Evolutionary conservation across 768 basidiomycete genomes (phyloP).

Genomic region (Inosperma sp.): DNA sequence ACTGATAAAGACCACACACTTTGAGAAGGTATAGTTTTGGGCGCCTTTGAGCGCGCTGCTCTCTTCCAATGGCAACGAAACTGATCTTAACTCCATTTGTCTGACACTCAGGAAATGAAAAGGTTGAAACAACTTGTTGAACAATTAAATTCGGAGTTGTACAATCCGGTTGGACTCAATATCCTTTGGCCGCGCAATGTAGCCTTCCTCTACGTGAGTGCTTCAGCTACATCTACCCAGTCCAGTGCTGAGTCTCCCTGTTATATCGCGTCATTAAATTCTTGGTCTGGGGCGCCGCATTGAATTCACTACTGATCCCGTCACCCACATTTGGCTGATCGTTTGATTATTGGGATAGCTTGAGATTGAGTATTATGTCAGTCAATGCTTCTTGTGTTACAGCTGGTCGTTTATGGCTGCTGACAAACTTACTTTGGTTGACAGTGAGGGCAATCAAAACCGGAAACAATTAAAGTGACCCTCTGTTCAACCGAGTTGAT

Average conservation of each 20-base stretch:
- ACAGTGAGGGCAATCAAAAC: not conserved
- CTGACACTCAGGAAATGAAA: slow-evolving; percentile 62
- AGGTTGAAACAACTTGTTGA: slow-evolving; percentile 60
- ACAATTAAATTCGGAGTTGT: slow-evolving; percentile 64
- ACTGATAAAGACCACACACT: slow-evolving; percentile 67
- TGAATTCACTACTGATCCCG: too few species aligned
- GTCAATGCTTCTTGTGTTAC: slow-evolving; percentile 30
- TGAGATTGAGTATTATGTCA: slow-evolving; percentile 92
- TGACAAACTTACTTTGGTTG: not conserved
- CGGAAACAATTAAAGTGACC: too few species aligned
- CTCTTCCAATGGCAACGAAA: not conserved
- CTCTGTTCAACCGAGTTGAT: too few species aligned
- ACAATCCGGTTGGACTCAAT: slow-evolving; percentile 84
- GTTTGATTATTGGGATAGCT: slow-evolving; percentile 44
- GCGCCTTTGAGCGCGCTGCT: not conserved
- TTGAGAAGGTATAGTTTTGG: slow-evolving; percentile 59
- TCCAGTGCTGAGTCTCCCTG: not conserved
- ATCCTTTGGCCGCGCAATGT: slow-evolving; percentile 80
- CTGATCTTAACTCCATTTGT: slow-evolving; percentile 2
- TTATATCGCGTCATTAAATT: too few species aligned
- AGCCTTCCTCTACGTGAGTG: slow-evolving; percentile 73
- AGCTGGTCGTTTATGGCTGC: slow-evolving; percentile 2
- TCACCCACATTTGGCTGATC: not conserved
- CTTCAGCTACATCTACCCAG: slow-evolving; percentile 5
- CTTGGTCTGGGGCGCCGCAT: too few species aligned